Base-by-base conservation (phyloP, 768 basidiomycete species). In the Lentinus tigrinus region DNA sequence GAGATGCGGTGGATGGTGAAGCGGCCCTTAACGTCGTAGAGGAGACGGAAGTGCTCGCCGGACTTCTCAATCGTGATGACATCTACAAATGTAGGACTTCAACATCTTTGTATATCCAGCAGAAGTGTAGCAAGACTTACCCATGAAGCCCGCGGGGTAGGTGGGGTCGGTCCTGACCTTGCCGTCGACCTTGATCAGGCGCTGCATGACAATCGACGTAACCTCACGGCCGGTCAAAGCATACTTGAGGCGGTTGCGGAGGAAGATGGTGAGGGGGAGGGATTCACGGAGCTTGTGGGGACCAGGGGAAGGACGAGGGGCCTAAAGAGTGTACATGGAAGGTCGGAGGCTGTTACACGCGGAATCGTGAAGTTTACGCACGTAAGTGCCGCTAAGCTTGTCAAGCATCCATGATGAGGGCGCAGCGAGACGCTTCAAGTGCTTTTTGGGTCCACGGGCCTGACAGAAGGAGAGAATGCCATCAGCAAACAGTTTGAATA, bases 371-470 rank as follows among this genome's bases (percentile, higher is more conserved):
- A 19, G n/a, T 36, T 61, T 51, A 76, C 90, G 74, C 77, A 94
- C 93, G 69, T 93, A 96, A 66, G 93, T 94, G 59, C 93, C 93
- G 77, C 91, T 88, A 70, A 99, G 78, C 81, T 99, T 99, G 84
- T 98, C 94, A 63, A 99, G 85, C 95, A 99, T 98, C 97, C 97
- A 99, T 81, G 93, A 90, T 47, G 94, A 96, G 63, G 97, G 97
- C 61, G 97, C 97, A 66, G 88, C 87, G 59, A 98, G 85, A 72
- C 96, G 91, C 85, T 98, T 98, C 81, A 98, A 85, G 74, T 98
- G 95, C 79, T 97, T 97, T 89, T 92, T 97, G 64, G 95, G 95
- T 87, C 95, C 95, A 76, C 95, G 89, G 72, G 85, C 94, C 95
- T 97, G 62, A 23, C 54, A 36, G 61, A 54, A 21, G 66, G 21